A percentile compares a stretch with the other conserved stretches of the same genome.
Conservation (phyloP, 164 flowering plant species). For the Aristolochia fimbriata region DNA sequence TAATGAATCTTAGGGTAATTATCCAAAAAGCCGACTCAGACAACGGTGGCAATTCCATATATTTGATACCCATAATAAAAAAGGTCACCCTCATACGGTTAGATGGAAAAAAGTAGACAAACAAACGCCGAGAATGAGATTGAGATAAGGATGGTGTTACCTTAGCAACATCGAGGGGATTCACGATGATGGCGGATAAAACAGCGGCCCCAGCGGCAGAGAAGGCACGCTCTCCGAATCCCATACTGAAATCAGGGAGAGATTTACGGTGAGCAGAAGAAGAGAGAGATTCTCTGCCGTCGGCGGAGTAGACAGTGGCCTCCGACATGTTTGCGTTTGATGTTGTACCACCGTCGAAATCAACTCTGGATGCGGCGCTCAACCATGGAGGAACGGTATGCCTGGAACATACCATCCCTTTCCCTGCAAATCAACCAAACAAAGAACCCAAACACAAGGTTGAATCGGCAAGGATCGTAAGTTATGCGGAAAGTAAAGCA, state of each 20-base stretch:
- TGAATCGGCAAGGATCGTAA: too few species aligned
- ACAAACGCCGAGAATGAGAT: background rate
- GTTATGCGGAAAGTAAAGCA: too few species aligned
- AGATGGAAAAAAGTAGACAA: too few species aligned
- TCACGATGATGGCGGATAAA: constrained; percentile 82
- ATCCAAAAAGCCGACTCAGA: too few species aligned
- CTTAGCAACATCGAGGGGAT: constrained; percentile 96
- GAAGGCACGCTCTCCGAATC: constrained; percentile 57
- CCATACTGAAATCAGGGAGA: constrained; percentile 34
- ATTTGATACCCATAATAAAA: too few species aligned
- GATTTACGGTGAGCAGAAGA: constrained; percentile 3
- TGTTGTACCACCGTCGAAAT: constrained; percentile 13
- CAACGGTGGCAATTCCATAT: too few species aligned
- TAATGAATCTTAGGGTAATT: too few species aligned
- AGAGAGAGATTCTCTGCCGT: constrained; percentile 3
- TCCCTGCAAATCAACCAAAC: background rate
- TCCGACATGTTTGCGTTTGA: background rate
- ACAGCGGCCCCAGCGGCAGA: constrained; percentile 94
- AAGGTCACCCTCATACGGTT: too few species aligned
- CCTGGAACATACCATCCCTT: constrained; percentile 25
- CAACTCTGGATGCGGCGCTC: constrained; percentile 23
- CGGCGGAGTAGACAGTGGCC: constrained; percentile 1
- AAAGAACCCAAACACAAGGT: too few species aligned
- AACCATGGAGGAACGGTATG: constrained; percentile 26
- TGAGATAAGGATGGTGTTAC: constrained; percentile 17